A percentile compares a stretch with the other conserved stretches of the same genome.
These are phyloP conservation scores for Elaeagnus macrophylla DNA, from an alignment of 306 rosid genomes.

Conservation along the genomic window DNA sequence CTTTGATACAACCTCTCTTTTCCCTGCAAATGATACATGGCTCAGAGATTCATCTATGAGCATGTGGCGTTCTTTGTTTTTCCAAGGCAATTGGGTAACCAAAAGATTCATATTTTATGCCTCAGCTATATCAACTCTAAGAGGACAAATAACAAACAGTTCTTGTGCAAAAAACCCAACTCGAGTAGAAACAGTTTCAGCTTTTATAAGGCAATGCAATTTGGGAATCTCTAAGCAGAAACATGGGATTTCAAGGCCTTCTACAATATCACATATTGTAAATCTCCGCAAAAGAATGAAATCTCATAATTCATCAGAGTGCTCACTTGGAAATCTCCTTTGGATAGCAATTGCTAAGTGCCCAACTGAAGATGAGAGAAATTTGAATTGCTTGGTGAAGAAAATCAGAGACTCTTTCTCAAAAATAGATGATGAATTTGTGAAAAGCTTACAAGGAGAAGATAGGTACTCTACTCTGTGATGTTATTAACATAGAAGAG, in stretches of 20 bases:
- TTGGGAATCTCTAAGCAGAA: constrained; percentile 21
- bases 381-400: constrained; percentile 10
- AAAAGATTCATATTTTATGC: constrained; percentile 30
- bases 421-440: constrained; percentile 14
- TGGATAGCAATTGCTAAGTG: constrained; percentile 20
- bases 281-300: constrained; percentile 21
- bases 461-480: background rate
- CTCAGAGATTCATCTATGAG: constrained; percentile 19
- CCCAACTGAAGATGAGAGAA: background rate
- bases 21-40: constrained; percentile 19
- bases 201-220: constrained; percentile 30
- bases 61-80: constrained; percentile 16
- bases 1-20: constrained; percentile 1
- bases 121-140: constrained; percentile 18
- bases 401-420: constrained; percentile 18
- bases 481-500: constrained; percentile 3
- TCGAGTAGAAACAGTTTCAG: constrained; percentile 29
- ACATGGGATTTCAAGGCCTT: constrained; percentile 12
- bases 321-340: constrained; percentile 20
- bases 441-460: constrained; percentile 11
- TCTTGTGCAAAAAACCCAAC: constrained; percentile 6
- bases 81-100: constrained; percentile 23
- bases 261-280: constrained; percentile 19
- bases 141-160: constrained; percentile 1
- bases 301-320: background rate